Evolutionary conservation across 352 stramenopile genomes (phyloP).

Genomic region (Pythium brachiatum): DNA sequence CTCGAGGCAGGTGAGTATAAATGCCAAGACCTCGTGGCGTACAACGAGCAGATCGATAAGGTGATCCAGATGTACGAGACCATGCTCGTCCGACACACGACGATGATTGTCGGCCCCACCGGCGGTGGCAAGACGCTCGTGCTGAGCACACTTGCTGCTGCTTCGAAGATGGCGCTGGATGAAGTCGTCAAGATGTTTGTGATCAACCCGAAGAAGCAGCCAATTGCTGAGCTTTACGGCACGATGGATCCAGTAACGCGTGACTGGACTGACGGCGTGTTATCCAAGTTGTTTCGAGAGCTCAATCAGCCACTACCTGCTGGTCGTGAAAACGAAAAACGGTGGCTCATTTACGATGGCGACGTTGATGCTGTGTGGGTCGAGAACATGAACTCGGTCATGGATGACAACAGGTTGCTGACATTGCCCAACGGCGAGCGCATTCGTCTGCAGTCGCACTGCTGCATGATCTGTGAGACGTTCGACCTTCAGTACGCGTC

Average conservation of each 20-base stretch:
- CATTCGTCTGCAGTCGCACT: conserved; percentile 92
- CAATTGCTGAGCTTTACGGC: conserved; percentile 93
- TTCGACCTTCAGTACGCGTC: conserved; percentile 96
- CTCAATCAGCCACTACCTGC: conserved; percentile 90
- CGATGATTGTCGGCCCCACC: conserved; percentile 95
- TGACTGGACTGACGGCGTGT: conserved; percentile 95
- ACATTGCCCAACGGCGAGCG: conserved; percentile 95
- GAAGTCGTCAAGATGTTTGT: conserved; percentile 92
- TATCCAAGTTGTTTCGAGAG: conserved; percentile 94
- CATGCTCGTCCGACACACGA: conserved; percentile 94
- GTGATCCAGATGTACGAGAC: conserved; percentile 97
- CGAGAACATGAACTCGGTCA: conserved; percentile 98
- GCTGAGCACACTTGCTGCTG: conserved; percentile 86
- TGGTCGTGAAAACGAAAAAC: conserved; percentile 91
- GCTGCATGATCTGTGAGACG: conserved; percentile 94
- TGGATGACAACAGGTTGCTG: conserved; percentile 96
- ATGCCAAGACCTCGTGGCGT: conserved; percentile 57
- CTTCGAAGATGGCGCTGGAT: conserved; percentile 84
- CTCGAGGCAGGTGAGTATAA: conserved; percentile 80
- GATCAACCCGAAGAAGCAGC: conserved; percentile 93
- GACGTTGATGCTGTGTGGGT: conserved; percentile 97
- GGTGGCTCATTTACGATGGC: conserved; percentile 95
- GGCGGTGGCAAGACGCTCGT: conserved; percentile 93
- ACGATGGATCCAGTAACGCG: conserved; percentile 94
- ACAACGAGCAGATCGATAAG: conserved; percentile 94